These are phyloP conservation scores for Salix viminalis DNA, from an alignment of 345 rosid genomes.

Conservation along the genomic window DNA sequence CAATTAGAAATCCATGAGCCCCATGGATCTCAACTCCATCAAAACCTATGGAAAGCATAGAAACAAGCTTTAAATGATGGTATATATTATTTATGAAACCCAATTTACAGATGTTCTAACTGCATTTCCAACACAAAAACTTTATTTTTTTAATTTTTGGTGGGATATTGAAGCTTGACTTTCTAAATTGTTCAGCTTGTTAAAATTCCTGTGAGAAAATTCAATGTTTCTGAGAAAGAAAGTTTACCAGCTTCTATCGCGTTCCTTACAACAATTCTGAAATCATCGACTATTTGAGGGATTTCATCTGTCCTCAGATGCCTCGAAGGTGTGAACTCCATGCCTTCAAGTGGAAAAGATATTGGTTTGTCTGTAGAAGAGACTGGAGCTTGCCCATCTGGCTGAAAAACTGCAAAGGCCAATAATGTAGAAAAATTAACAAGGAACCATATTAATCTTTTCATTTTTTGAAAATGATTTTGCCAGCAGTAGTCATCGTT, in stretches of 20 bases:
- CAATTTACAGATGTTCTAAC: conserved; percentile 53
- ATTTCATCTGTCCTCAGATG: conserved; percentile 59
- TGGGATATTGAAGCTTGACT: too few relatives aligned
- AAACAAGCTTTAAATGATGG: conserved; percentile 61
- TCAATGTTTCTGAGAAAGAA: too few relatives aligned
- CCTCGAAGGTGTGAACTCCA: conserved; percentile 49
- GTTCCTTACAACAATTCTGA: conserved; percentile 55
- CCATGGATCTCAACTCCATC: conserved; percentile 80
- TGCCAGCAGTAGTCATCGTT: too few relatives aligned
- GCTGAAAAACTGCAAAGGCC: conserved; percentile 41
- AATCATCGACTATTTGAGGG: conserved; percentile 59
- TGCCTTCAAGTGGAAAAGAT: conserved; percentile 33
- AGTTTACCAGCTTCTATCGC: too few relatives aligned
- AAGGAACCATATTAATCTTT: too few relatives aligned
- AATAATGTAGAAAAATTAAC: too few relatives aligned
- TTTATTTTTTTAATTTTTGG: too few relatives aligned
- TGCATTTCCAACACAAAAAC: conserved; percentile 29
- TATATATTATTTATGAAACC: neutral
- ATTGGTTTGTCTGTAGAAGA: conserved; percentile 53
- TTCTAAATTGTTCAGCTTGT: too few relatives aligned
- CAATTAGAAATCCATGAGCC: conserved; percentile 45
- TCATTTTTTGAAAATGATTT: too few relatives aligned
- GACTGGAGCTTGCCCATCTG: conserved; percentile 61
- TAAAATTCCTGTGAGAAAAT: too few relatives aligned
- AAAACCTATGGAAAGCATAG: conserved; percentile 69